A percentile compares a stretch with the other conserved stretches of the same genome.
Conservation (phyloP, 768 basidiomycete species). For the Cystofilobasidium bisporidii region DNA sequence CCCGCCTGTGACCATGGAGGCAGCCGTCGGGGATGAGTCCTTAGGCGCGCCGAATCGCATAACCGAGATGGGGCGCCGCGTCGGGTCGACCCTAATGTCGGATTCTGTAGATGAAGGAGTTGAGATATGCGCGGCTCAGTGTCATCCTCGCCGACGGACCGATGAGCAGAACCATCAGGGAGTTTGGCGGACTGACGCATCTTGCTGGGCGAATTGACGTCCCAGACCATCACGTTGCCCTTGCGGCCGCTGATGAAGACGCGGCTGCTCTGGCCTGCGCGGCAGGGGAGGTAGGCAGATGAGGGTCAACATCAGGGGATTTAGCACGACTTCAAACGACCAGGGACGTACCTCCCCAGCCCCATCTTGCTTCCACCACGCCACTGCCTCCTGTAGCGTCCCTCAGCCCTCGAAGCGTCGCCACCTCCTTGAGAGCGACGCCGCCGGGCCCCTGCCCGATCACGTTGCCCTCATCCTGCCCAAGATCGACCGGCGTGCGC, state of each 20-base stretch:
- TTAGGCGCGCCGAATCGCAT: constrained; percentile 16
- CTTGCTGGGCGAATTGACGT: constrained; percentile 19
- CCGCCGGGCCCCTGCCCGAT: constrained; percentile 17
- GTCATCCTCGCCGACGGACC: no score
- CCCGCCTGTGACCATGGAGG: constrained; percentile 21
- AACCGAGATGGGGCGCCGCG: constrained; percentile 17
- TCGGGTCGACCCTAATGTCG: constrained; percentile 19
- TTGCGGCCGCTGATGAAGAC: constrained; percentile 23
- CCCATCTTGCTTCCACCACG: constrained; percentile 20
- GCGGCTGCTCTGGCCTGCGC: background rate
- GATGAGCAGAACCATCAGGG: background rate
- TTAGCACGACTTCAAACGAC: background rate
- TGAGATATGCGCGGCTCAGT: no score
- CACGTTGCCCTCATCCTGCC: background rate
- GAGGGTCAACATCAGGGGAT: no score
- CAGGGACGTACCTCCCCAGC: constrained; percentile 17
- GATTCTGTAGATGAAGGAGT: no score
- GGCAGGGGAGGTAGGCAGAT: no score
- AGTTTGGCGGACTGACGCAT: constrained; percentile 10
- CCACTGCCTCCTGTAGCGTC: constrained; percentile 26
- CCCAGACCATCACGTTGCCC: constrained; percentile 23
- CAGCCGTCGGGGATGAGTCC: background rate
- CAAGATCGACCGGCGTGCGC: background rate
- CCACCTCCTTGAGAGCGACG: constrained; percentile 1
- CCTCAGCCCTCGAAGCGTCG: constrained; percentile 18